phyloP scores from a whole-genome alignment of 352 stramenopile species.

The Aphanomyces euteiches region DNA sequence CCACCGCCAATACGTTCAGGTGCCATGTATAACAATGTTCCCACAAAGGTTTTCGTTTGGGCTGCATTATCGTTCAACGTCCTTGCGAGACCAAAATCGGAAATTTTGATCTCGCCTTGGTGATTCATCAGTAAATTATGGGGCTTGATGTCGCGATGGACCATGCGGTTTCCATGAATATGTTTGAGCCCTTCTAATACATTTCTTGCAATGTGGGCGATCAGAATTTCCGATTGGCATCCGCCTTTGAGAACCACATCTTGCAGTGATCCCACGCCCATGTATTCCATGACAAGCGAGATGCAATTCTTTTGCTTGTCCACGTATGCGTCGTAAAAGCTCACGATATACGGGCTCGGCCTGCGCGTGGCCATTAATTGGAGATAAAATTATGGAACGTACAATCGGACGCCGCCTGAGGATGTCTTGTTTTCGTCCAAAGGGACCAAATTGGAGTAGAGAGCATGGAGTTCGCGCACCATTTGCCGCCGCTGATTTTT shows the following conservation, averaged over 20 bases:
- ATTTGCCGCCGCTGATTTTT: conserved; percentile 82
- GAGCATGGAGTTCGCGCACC: conserved; percentile 82
- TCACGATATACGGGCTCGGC: conserved; percentile 85
- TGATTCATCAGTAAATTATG: conserved; percentile 87
- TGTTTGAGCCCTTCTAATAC: conserved; percentile 78
- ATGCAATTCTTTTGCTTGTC: conserved; percentile 85
- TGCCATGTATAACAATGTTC: conserved; percentile 93
- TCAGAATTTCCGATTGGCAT: conserved; percentile 77
- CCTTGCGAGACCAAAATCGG: conserved; percentile 79
- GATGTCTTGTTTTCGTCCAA: conserved; percentile 48
- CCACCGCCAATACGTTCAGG: conserved; percentile 90
- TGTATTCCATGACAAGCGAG: conserved; percentile 91
- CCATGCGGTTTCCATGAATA: conserved; percentile 84
- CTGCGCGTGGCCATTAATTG: conserved; percentile 33
- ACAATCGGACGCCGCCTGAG: conserved; percentile 10
- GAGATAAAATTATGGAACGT: not conserved
- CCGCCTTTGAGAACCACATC: conserved; percentile 82
- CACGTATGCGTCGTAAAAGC: conserved; percentile 91
- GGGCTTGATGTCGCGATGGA: conserved; percentile 91
- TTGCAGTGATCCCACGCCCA: conserved; percentile 88
- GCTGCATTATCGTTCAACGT: conserved; percentile 71
- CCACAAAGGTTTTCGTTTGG: conserved; percentile 89
- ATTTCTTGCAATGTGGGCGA: conserved; percentile 63
- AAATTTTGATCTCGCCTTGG: conserved; percentile 84
- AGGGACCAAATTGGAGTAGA: conserved; percentile 86